Percentiles rank a stretch among this genome's conserved stretches.
Evolutionary conservation across 176 grass and related monocot species (phyloP).

Genomic region (Coix lacrymajobi): DNA sequence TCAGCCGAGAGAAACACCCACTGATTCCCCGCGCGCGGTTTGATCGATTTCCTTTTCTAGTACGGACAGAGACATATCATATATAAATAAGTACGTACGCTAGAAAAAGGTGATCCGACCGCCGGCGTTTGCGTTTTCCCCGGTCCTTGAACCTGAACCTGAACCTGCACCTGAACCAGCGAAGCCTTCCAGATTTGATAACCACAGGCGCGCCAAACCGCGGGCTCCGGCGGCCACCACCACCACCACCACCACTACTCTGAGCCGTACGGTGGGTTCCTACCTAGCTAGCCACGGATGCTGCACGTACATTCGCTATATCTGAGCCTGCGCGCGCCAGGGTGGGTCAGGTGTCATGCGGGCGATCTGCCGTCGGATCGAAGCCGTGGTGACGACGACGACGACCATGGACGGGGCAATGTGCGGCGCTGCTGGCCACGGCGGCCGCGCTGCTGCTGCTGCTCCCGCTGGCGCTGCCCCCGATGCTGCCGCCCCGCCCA

Average conservation of each 20-base stretch:
- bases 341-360: too few species aligned
- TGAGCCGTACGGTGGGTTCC: too few species aligned
- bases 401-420: slow-evolving; percentile 2
- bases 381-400: neutral
- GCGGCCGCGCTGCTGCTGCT: slow-evolving; percentile 39
- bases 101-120: neutral
- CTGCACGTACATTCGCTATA: neutral
- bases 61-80: neutral
- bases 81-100: too few species aligned
- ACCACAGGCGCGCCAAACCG: slow-evolving; percentile 3
- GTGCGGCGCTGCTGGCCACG: slow-evolving; percentile 15
- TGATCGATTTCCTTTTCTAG: neutral
- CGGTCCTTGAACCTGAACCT: slow-evolving; percentile 6
- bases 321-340: neutral
- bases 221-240: neutral
- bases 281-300: neutral
- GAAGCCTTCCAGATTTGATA: neutral
- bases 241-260: neutral
- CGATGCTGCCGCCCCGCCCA: slow-evolving; percentile 51
- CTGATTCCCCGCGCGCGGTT: slow-evolving; percentile 14
- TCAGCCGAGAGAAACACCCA: too few species aligned
- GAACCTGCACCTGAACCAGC: too few species aligned
- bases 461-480: slow-evolving; percentile 57
- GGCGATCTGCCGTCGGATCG: too few species aligned
- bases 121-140: neutral